Percentiles rank a stretch among this genome's conserved stretches.
These are phyloP conservation scores for Heliosperma pusillum DNA, from an alignment of 148 eudicot species.

Conservation along the genomic window DNA sequence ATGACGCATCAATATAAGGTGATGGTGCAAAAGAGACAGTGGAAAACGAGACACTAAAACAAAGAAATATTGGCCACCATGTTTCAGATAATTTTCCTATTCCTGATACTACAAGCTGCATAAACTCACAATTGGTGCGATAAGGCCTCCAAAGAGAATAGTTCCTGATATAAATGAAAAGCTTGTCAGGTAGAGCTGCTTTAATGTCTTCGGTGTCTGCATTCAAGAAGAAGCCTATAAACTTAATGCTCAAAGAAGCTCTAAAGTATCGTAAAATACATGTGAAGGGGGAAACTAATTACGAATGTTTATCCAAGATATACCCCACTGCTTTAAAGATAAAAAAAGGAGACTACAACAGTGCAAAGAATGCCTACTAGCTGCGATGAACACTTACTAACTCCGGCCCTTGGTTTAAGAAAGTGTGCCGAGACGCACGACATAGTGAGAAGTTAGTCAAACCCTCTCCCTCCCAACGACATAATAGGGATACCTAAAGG, in stretches of 20 bases:
- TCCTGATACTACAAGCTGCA: neutral
- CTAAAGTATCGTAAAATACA: neutral
- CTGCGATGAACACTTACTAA: neutral
- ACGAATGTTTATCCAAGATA: neutral
- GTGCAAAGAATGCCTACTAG: neutral
- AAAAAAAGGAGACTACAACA: neutral
- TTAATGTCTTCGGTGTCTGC: conserved; percentile 88
- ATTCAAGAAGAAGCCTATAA: conserved; percentile 7
- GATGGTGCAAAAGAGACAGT: neutral
- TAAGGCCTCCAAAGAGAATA: conserved; percentile 82
- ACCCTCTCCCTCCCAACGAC: no score
- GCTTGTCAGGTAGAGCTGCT: conserved; percentile 90
- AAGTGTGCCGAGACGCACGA: neutral
- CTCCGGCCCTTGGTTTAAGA: neutral
- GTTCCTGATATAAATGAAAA: conserved; percentile 80
- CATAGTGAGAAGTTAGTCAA: neutral
- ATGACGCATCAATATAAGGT: conserved; percentile 3
- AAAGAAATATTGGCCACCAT: neutral
- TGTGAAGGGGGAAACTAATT: neutral
- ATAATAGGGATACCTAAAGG: no score
- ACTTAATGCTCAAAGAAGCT: neutral
- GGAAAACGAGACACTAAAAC: neutral
- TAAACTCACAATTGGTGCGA: conserved; percentile 84
- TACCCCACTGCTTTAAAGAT: neutral
- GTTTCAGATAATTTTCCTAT: neutral